Base-by-base conservation (phyloP, 306 rosid genomes). In the Cercis canadensis region DNA sequence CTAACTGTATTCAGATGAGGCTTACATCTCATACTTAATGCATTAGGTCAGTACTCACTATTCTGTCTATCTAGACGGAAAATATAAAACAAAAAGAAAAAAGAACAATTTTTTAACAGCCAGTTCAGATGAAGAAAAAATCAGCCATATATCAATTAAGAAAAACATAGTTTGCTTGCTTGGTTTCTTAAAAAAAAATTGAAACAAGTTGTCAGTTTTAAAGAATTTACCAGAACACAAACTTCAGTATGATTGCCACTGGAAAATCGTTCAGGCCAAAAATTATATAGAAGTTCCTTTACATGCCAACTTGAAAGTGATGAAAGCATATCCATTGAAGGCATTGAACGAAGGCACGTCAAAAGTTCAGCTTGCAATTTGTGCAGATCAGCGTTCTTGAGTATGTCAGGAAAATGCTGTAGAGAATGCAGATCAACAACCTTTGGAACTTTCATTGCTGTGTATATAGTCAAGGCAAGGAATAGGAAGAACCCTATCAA, bases 401-500 rank as follows among this genome's bases (percentile, higher is more conserved):
- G 81, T 37, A 83, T 69, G 55, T 86, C 96, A 11, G 88, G 97
- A 63, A 90, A 73, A 80, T 84, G 90, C 55, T 81, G 92, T 10
- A 94, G 80, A 37, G 82, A 76, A 58, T 84, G 86, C 69, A 90
- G 88, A 85, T 94, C 97, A 40, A 87, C 88, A 36, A 87, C 96
- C 18, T 62, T 80, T 4, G 99, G 99, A 81, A 91, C 65, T 86
- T 89, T 77, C 80, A 73, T 83, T 51, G 92, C 96, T 60, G 99
- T 94, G 87, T 86, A 94, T 82, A 94, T 69, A 74, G 99, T 94
- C 85, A 94, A 81, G 73, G 95, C 40, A 52, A 94, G 96, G 78
- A 94, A 94, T 65, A 94, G 76, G 87, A 94, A 86, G 84, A 94
- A 94, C 73, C 99, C 99, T 6, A 94, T 87, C 86, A 94, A 86